Conservation (phyloP, 2,329 filamentous ascomycete species). For the Phyllosticta citribraziliensis region DNA sequence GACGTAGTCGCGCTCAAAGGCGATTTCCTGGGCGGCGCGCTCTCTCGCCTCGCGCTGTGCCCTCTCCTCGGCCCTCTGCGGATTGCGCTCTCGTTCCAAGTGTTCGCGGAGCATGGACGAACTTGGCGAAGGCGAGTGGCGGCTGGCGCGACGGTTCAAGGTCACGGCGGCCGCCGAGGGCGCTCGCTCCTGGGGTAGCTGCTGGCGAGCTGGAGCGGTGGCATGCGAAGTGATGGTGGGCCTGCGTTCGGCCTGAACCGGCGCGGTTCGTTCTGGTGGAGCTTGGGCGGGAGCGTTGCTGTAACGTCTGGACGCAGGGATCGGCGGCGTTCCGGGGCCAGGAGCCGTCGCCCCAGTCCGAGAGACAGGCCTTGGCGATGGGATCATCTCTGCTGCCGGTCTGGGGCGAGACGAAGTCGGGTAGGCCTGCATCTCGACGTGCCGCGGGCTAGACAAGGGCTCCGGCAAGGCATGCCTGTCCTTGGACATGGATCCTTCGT, state of each 20-base stretch:
- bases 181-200: constrained; percentile 25
- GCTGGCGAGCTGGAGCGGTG: constrained; percentile 36
- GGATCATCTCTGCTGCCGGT: constrained; percentile 2
- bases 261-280: constrained; percentile 25
- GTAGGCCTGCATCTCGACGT: not conserved
- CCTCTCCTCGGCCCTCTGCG: constrained; percentile 28
- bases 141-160: constrained; percentile 56
- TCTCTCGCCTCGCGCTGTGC: constrained; percentile 43
- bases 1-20: constrained; percentile 89
- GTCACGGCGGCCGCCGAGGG: constrained; percentile 27
- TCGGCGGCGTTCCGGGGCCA: not conserved
- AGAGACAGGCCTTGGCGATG: constrained; percentile 1
- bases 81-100: constrained; percentile 33
- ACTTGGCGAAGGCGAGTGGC: constrained; percentile 32
- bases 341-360: not conserved
- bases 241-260: constrained; percentile 29
- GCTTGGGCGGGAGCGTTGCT: constrained; percentile 21
- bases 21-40: constrained; percentile 72
- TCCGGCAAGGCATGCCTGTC: not conserved
- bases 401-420: not conserved
- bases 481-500: not conserved
- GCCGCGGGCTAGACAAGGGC: not conserved
- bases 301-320: constrained; percentile 12
- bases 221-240: constrained; percentile 34
- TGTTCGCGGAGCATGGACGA: constrained; percentile 42